Base-by-base conservation (phyloP, 1,284 basidiomycete species). In the Ustilago vetiveriae region DNA sequence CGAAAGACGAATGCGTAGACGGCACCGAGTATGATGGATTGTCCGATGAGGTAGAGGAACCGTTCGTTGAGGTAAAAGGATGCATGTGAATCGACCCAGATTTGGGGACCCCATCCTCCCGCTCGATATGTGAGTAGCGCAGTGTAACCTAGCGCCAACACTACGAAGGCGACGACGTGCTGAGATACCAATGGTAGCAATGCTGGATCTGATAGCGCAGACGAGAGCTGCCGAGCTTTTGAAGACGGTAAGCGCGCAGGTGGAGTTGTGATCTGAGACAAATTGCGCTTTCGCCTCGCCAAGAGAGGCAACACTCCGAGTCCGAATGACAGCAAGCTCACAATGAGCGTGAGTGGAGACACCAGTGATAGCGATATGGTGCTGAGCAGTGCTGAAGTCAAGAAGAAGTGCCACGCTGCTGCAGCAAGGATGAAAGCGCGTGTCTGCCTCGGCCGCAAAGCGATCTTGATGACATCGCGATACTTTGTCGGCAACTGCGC, bases 51-150 rank as follows among this genome's bases (percentile, higher is more conserved):
- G 17, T 59, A 60, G 23, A 76, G 54, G 30, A 72, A 71, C 7
- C 72, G 54, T 52, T 77, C 75, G 46, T 77, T 75, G 38, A 73
- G 51, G 46, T 75, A 77, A 50, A 66, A 67, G 10, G 73, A 53
- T n/a, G 32, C 35, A 39, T 77, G 72, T 36, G 65, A 68, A 0
- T 64, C 54, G 21, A 77, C 63, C 59, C 62, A 77, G 8, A 60
- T 36, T 27, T 65, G 57, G 10, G 67, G 64, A 4, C 50, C 59
- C 69, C 69, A 72, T 36, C 64, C 58, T 14, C 57, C 49, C 21
- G 29, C 27, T 37, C 30, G 36, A 19, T 29, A 38, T 5, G 51
- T 47, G 22, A 57, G 51, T 16, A 46, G 44, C 11, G 38, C 30
- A 3, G 49, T 39, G 19, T 68, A 70, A 0, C 59, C 40, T n/a